These are phyloP conservation scores for Candida dubliniensis DNA, from an alignment of 1,139 yeast species.

Conservation along the genomic window DNA sequence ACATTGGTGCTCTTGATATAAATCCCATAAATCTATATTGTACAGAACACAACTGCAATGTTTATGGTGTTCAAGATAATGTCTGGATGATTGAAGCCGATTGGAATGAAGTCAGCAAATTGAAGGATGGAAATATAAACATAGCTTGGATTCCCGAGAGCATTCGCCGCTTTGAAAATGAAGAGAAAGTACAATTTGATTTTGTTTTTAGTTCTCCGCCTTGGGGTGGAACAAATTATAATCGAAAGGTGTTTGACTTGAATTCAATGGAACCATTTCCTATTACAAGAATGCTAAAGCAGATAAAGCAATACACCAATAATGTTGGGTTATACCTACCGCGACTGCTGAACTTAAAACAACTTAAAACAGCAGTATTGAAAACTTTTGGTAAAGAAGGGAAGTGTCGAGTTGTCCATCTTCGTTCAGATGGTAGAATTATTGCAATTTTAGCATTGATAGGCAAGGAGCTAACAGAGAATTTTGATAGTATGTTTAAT, in stretches of 20 bases:
- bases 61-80: constrained; percentile 59
- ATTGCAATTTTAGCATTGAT: constrained; percentile 62
- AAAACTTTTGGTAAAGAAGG: constrained; percentile 45
- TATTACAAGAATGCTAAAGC: constrained; percentile 43
- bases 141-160: constrained; percentile 15
- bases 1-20: constrained; percentile 68
- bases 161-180: constrained; percentile 11
- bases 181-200: constrained; percentile 38
- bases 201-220: constrained; percentile 87
- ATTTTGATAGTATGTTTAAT: constrained; percentile 11
- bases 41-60: constrained; percentile 67
- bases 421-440: constrained; percentile 40
- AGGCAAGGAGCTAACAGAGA: constrained; percentile 35
- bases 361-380: constrained; percentile 49
- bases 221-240: constrained; percentile 91
- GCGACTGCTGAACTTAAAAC: constrained; percentile 60
- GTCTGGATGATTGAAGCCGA: constrained; percentile 54
- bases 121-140: constrained; percentile 5
- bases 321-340: constrained; percentile 79
- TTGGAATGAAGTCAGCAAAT: constrained; percentile 47
- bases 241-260: constrained; percentile 46
- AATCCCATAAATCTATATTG: constrained; percentile 62
- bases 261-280: constrained; percentile 48
- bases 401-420: constrained; percentile 49
- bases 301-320: constrained; percentile 41